Evolutionary conservation across 2,329 filamentous ascomycete genomes (phyloP), one percentile per base, ranked within the genome.

Genomic region (Claviceps paspali): DNA sequence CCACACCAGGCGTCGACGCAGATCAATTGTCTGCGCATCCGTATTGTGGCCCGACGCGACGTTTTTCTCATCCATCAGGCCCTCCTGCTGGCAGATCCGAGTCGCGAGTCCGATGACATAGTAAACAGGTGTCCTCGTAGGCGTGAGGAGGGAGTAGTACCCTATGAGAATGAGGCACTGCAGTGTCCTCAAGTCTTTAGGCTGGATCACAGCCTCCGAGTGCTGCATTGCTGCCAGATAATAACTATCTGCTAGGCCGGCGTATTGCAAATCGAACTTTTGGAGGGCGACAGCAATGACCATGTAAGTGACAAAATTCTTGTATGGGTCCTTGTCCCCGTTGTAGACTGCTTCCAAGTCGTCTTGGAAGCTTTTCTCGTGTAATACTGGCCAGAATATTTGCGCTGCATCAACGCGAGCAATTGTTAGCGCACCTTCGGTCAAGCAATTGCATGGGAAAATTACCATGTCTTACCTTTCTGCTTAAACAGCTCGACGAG

Each of bases 281-380:
- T 96, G 88, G 58, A 96, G 73, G 54, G 85, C 88, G 51, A 95
- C 93, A 22, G 91, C 88, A 51, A 96, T 77, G 37, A 95, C 84
- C 75, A 96, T 87, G 40, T 84, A 79, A 35, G 92, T 64, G 31
- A 88, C 73, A 50, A 95, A 96, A 49, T 91, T 86, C 52, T 87
- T 79, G 54, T 87, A 88, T 0, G 85, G 69, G 47, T 93, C 82
- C 5, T 62, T 68, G 38, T 77, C 79, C 35, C 82, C 82, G 43
- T 72, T 67, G 52, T 88, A 92, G 4, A 94, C 85, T 22, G 80
- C 78, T 39, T 92, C 73, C 24, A 95, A 64, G 43, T 93, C 83
- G 43, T 70, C 65, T 19, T 73, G 69, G 43, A 96, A 82, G 9
- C 76, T 73, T 17, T 76, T 78, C 53, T 96, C 87, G 53, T 96